Evolutionary conservation across 1,284 basidiomycete species (phyloP), one percentile per base, ranked within the genome.

Genomic region (Pterulicium gracile): DNA sequence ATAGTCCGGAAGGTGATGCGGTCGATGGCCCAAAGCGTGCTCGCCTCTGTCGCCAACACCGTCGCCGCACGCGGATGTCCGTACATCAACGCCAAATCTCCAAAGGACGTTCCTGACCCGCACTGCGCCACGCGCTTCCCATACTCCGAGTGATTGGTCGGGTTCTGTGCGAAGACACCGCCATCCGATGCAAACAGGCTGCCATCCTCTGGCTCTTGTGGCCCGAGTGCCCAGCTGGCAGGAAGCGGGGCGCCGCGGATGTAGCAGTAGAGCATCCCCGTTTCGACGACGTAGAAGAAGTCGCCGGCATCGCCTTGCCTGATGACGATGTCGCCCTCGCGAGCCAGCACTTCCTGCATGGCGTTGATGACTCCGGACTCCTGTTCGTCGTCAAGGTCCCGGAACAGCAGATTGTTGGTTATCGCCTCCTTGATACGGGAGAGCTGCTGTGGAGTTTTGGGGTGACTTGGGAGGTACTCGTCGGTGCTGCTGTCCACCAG

Each of bases 1-100:
- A 98, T 98, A n/a, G 91, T 95, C 35, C 95, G 81, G 82, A 98
- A 98, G 1, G 94, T 98, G 56, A 96, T 91, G 46, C 95, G 86
- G 67, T 98, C 95, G 49, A 98, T 72, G 3, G 89, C 85, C 95
- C 95, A 98, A 24, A 98, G 72, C 4, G 87, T 92, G 45, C 88
- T 93, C 0, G 77, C 68, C 47, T 88, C 81, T 34, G 87, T 81
- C 2, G 94, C 84, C 22, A 97, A 67, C 43, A 98, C 92, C 2
- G 92, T 92, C 3, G 96, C 95, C 3, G 93, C 92, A 43, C 95
- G 87, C 23, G 92, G 91, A 56, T 96, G 92, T 42, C 92, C 92
- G 66, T 99, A 96, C 89, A 99, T 95, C 54, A 99, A 68, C 23
- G 96, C 96, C 43, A 99, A 75, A 66, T 99, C 96, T 44, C 96